phyloP scores from a whole-genome alignment of 805 yeast species.

The Ogataea populi-albae region DNA sequence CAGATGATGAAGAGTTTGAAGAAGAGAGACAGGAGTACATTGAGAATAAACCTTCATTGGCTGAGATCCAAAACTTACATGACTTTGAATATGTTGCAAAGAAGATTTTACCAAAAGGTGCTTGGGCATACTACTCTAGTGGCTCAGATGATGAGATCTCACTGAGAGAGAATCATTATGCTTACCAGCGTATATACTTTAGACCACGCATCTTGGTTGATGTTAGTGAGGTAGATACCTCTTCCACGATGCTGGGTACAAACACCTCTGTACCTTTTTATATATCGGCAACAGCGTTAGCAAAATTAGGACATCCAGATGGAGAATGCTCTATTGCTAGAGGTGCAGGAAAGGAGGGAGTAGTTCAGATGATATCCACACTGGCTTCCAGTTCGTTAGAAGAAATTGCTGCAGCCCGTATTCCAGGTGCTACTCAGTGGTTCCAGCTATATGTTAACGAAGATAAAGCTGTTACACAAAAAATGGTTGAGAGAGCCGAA shows the following conservation, averaged over 20 bases:
- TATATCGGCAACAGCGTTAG: conserved; percentile 88
- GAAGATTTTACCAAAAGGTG: conserved; percentile 68
- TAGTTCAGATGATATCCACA: conserved; percentile 90
- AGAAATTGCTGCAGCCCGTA: conserved; percentile 73
- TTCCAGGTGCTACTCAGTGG: conserved; percentile 76
- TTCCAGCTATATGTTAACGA: conserved; percentile 81
- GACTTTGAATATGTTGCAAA: conserved; percentile 90
- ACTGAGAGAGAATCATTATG: conserved; percentile 83
- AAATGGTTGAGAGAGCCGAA: conserved; percentile 69
- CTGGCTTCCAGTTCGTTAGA: conserved; percentile 85
- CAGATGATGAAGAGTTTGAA: conserved; percentile 43
- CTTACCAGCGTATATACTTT: conserved; percentile 85
- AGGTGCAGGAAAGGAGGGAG: conserved; percentile 69
- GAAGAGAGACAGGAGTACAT: conserved; percentile 39
- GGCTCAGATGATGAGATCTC: conserved; percentile 94
- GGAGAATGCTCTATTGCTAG: conserved; percentile 86
- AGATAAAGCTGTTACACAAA: conserved; percentile 62
- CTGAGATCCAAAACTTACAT: conserved; percentile 68
- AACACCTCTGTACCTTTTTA: conserved; percentile 76
- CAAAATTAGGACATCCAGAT: conserved; percentile 87
- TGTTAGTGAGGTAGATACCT: conserved; percentile 67
- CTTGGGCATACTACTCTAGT: conserved; percentile 91
- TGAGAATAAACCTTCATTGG: conserved; percentile 62
- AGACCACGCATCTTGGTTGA: conserved; percentile 81
- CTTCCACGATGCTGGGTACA: conserved; percentile 75